A percentile compares a stretch with the other conserved stretches of the same genome.
These are phyloP conservation scores for Magnaporthales sp. DNA, from an alignment of 2,329 filamentous ascomycete genomes.

Conservation along the genomic window DNA sequence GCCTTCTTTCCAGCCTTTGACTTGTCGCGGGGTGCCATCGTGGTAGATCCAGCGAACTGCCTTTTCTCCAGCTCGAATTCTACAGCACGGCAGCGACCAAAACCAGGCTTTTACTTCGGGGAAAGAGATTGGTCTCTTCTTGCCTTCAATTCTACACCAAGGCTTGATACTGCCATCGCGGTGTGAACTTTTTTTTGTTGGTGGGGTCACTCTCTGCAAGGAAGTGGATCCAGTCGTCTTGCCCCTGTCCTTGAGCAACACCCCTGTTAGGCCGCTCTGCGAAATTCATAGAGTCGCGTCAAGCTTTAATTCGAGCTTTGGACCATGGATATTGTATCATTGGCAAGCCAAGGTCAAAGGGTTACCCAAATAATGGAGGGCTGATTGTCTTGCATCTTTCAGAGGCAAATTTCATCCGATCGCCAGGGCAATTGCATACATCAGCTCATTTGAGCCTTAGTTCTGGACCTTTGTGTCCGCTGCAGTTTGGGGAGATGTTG, in stretches of 20 bases:
- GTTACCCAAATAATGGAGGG: neutral
- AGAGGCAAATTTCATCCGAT: neutral
- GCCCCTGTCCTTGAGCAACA: neutral
- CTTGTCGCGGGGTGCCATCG: slow-evolving; percentile 14
- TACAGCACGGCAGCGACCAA: neutral
- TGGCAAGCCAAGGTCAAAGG: neutral
- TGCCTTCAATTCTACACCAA: neutral
- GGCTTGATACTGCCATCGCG: neutral
- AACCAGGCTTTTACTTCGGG: neutral
- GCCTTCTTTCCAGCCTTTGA: slow-evolving; percentile 28
- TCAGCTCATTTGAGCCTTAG: neutral
- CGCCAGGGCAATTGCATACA: neutral
- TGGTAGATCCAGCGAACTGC: neutral
- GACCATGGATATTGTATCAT: neutral
- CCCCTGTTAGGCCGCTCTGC: neutral
- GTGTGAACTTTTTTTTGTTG: neutral
- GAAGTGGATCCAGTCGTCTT: neutral
- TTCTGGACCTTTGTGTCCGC: neutral
- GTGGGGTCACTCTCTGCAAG: neutral
- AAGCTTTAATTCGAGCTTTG: neutral
- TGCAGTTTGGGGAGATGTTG: neutral
- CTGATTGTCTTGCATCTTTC: neutral
- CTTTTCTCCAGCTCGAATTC: neutral
- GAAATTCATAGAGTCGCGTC: neutral
- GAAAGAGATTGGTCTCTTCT: neutral